Evolutionary conservation across 257 asterid species (phyloP).

Genomic region (Nicotiana noctiflora): DNA sequence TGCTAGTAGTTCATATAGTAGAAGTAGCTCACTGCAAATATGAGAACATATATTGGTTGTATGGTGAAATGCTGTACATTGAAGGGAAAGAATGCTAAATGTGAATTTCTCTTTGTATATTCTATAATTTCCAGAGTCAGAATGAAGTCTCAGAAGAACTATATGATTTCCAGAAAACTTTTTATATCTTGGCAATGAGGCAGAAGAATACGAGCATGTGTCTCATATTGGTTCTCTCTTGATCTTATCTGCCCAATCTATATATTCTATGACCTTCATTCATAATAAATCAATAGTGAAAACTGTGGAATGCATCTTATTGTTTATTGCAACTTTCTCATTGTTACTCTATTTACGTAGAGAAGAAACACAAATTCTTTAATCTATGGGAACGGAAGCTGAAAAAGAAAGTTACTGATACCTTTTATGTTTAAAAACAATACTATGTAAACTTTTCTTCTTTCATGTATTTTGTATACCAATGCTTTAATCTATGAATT

Average conservation of each 20-base stretch:
- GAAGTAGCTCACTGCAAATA: conserved; percentile 9
- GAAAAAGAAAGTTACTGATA: no score
- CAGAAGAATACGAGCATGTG: not conserved
- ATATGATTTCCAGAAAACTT: not conserved
- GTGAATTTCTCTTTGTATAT: conserved; percentile 18
- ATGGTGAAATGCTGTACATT: conserved; percentile 20
- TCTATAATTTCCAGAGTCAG: not conserved
- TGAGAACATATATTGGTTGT: conserved; percentile 6
- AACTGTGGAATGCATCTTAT: no score
- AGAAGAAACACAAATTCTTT: no score
- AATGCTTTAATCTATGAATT: no score
- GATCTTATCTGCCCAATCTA: not conserved
- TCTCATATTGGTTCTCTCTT: not conserved
- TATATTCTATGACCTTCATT: no score
- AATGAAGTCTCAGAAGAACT: not conserved
- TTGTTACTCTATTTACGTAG: no score
- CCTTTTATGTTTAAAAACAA: no score
- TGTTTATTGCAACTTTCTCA: no score
- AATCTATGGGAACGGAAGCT: no score
- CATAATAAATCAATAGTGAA: not conserved
- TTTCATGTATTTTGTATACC: no score
- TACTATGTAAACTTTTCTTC: no score
- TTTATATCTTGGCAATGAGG: not conserved
- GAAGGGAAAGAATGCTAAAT: conserved; percentile 11
- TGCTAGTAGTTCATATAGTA: conserved; percentile 11